Base-by-base conservation (phyloP, 78 protist genomes). In the Pelomyxa schiedti region DNA sequence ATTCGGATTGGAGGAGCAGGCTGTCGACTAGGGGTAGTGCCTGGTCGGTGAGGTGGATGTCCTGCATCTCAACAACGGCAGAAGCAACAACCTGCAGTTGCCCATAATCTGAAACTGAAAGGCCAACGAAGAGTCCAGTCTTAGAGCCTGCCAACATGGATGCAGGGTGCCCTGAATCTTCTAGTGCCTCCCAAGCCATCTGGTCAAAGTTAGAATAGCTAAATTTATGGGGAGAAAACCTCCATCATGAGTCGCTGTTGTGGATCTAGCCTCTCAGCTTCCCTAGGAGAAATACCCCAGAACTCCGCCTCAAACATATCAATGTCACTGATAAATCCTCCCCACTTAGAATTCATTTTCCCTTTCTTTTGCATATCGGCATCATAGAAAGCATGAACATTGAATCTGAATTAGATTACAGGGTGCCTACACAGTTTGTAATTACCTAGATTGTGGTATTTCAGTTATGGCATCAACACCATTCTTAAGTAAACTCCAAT, bases 201-300 rank as follows among this genome's bases (percentile, higher is more conserved):
- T n/a, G n/a, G n/a, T n/a, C n/a, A n/a, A n/a, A n/a, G n/a, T n/a
- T n/a, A n/a, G n/a, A n/a, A n/a, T n/a, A n/a, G n/a, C n/a, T n/a
- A n/a, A n/a, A n/a, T n/a, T n/a, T n/a, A n/a, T n/a, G n/a, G n/a
- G n/a, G n/a, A n/a, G n/a, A n/a, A n/a, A n/a, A n/a, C n/a, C 58
- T 87, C 82, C 9, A 91, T 76, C 39, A 89, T 43, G 0, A 91
- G 42, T 36, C 91, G 74, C 65, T 90, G 94, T 80, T 82, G 86
- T 43, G 94, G 94, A 66, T 90, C 94, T 4, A 83, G 81, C 53
- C 42, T 42, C 24, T 43, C 35, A 9, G 91, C 81, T 63, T 90
- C 94, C 39, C 63, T 78, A 1, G 81, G 87, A 1, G 90, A 69
- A 7, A 90, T 75, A 9, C 64, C 75, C 42, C 72, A 88, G 39